These are phyloP conservation scores for Cubamyces lactineus DNA, from an alignment of 768 basidiomycete species.

Conservation along the genomic window DNA sequence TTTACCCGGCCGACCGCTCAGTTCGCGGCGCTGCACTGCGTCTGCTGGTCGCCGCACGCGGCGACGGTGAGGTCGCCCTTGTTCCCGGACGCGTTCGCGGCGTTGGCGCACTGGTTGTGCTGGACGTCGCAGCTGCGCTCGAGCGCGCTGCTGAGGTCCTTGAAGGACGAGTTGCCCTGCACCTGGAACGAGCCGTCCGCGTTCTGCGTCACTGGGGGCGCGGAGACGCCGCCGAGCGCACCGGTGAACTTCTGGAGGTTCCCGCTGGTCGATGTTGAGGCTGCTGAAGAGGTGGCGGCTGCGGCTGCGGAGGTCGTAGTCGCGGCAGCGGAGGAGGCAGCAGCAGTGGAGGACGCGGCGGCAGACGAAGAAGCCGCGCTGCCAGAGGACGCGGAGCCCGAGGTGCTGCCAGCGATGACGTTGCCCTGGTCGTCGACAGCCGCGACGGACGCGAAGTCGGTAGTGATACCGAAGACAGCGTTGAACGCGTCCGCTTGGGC, in stretches of 20 bases:
- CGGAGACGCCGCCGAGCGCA: slow-evolving; percentile 45
- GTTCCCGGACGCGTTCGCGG: slow-evolving; percentile 55
- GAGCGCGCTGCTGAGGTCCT: slow-evolving; percentile 48
- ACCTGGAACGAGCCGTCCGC: slow-evolving; percentile 54
- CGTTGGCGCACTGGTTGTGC: slow-evolving; percentile 61
- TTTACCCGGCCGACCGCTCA: not conserved
- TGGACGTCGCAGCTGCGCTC: slow-evolving; percentile 58
- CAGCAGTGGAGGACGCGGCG: slow-evolving; percentile 24
- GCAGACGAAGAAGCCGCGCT: slow-evolving; percentile 20
- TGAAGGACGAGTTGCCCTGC: slow-evolving; percentile 49
- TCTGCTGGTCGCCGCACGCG: slow-evolving; percentile 50
- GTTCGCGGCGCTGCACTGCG: slow-evolving; percentile 41
- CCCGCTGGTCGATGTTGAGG: slow-evolving; percentile 28
- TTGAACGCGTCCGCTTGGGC: slow-evolving; percentile 68
- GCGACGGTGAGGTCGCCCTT: slow-evolving; percentile 49
- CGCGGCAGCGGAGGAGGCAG: slow-evolving; percentile 14
- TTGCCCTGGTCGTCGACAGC: slow-evolving; percentile 50
- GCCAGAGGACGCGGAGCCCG: slow-evolving; percentile 28
- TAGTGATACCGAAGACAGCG: slow-evolving; percentile 54
- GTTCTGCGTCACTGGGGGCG: slow-evolving; percentile 48
- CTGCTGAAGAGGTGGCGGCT: slow-evolving; percentile 13
- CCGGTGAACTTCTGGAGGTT: slow-evolving; percentile 58
- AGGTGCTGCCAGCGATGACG: slow-evolving; percentile 34
- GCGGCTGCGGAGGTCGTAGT: slow-evolving; percentile 14
- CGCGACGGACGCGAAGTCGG: slow-evolving; percentile 51